Evolutionary conservation across 2,329 filamentous ascomycete genomes (phyloP).

Genomic region (Leptographium lundbergii): DNA sequence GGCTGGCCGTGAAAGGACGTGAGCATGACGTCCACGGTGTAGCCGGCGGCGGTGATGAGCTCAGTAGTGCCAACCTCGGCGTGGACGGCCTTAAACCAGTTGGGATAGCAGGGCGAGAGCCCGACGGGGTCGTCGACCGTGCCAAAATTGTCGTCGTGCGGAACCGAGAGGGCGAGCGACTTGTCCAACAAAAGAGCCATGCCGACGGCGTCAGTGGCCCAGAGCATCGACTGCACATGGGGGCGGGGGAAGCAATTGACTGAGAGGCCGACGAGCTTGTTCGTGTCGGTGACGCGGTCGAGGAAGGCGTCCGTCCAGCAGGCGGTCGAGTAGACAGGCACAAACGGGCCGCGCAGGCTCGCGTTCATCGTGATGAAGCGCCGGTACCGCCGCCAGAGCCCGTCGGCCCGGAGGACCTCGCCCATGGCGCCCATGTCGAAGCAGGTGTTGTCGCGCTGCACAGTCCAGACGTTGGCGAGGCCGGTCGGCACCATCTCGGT

Average conservation of each 20-base stretch:
- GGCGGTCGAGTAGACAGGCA: slow-evolving; percentile 20
- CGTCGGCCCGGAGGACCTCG: slow-evolving; percentile 20
- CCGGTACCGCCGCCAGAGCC: slow-evolving; percentile 21
- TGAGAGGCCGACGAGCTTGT: slow-evolving; percentile 25
- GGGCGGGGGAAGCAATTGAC: slow-evolving; percentile 21
- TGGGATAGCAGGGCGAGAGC: slow-evolving; percentile 18
- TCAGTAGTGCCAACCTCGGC: slow-evolving; percentile 20
- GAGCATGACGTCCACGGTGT: slow-evolving; percentile 23
- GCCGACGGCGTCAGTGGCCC: slow-evolving; percentile 25
- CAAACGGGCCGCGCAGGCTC: slow-evolving; percentile 23
- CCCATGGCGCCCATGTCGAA: slow-evolving; percentile 23
- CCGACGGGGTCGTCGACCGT: slow-evolving; percentile 15
- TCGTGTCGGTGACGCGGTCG: slow-evolving; percentile 16
- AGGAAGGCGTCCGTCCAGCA: slow-evolving; percentile 26
- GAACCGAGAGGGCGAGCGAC: slow-evolving; percentile 9
- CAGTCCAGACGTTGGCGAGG: slow-evolving; percentile 19
- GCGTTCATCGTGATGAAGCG: slow-evolving; percentile 24
- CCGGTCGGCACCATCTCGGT: slow-evolving; percentile 14
- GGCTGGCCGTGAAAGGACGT: slow-evolving; percentile 15
- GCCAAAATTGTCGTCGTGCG: slow-evolving; percentile 14
- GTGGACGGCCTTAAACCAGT: slow-evolving; percentile 16
- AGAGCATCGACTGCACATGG: slow-evolving; percentile 25
- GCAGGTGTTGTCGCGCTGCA: slow-evolving; percentile 20
- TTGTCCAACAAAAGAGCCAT: slow-evolving; percentile 23
- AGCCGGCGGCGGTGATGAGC: slow-evolving; percentile 18